These are phyloP conservation scores for Arthrobotrys pseudoclavata DNA, from an alignment of 2,329 filamentous ascomycete species.

Conservation along the genomic window DNA sequence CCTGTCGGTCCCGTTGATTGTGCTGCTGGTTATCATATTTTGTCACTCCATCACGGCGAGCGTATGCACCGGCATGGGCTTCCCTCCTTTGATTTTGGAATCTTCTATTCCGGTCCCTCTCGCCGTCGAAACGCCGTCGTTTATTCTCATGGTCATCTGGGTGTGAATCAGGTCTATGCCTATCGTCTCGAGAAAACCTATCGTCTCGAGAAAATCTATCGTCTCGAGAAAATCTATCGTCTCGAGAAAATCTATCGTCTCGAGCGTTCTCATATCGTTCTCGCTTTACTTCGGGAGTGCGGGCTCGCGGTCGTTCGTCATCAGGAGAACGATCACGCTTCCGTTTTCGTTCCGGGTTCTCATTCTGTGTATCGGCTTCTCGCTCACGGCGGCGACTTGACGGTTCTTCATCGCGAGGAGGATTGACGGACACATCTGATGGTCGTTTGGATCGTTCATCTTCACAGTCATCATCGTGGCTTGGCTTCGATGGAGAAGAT, in stretches of 20 bases:
- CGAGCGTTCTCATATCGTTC: neutral
- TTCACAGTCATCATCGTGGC: slow-evolving; percentile 34
- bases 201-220: slow-evolving; percentile 6
- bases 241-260: slow-evolving; percentile 1
- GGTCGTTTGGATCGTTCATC: slow-evolving; percentile 27
- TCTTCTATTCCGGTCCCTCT: slow-evolving; percentile 43
- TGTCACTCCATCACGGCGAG: slow-evolving; percentile 32
- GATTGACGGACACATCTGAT: slow-evolving; percentile 31
- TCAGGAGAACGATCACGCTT: slow-evolving; percentile 42
- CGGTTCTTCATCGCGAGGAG: slow-evolving; percentile 29
- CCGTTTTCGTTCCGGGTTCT: slow-evolving; percentile 43
- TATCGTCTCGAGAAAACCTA: neutral
- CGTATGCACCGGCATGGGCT: slow-evolving; percentile 43
- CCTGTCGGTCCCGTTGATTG: slow-evolving; percentile 6
- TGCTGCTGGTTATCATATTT: slow-evolving; percentile 30
- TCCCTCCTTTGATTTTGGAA: slow-evolving; percentile 44
- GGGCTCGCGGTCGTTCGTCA: slow-evolving; percentile 28
- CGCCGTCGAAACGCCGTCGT: slow-evolving; percentile 46
- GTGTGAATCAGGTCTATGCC: slow-evolving; percentile 3
- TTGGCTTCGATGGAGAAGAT: slow-evolving; percentile 48
- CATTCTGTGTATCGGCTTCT: slow-evolving; percentile 2
- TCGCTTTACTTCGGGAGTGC: slow-evolving; percentile 31
- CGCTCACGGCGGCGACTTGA: neutral
- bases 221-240: neutral
- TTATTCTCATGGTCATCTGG: slow-evolving; percentile 45